phyloP scores from a whole-genome alignment of 164 flowering plant species.

The Magnolia changhungtana region DNA sequence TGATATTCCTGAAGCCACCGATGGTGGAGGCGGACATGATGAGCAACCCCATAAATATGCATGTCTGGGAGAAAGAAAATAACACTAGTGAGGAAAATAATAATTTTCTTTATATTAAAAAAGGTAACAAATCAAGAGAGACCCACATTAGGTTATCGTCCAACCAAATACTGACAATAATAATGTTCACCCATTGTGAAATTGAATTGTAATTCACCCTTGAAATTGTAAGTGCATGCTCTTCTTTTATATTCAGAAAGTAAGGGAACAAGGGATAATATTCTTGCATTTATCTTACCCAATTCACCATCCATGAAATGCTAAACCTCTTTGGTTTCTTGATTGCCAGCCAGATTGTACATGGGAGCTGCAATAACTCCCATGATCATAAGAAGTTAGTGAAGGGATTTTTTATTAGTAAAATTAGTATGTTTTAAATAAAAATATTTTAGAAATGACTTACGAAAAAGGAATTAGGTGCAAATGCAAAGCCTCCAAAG shows the following conservation, averaged over 20 bases:
- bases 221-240: too few relatives aligned
- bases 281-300: constrained; percentile 42
- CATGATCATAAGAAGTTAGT: background rate
- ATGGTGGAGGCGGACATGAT: constrained; percentile 82
- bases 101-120: background rate
- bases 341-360: constrained; percentile 69
- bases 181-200: too few relatives aligned
- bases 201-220: too few relatives aligned
- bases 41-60: constrained; percentile 66
- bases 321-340: constrained; percentile 76
- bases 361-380: constrained; percentile 53
- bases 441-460: constrained; percentile 18
- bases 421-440: background rate
- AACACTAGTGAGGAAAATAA: background rate
- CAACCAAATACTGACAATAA: too few relatives aligned
- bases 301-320: constrained; percentile 65
- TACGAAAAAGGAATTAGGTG: constrained; percentile 88
- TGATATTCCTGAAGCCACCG: constrained; percentile 75
- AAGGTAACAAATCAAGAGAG: background rate
- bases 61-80: constrained; percentile 34
- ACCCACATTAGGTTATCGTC: background rate
- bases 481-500: constrained; percentile 94
- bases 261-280: background rate
- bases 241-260: too few relatives aligned
- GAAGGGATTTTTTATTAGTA: too few relatives aligned